phyloP scores from a whole-genome alignment of 345 rosid genomes.

The Limnanthes douglasii region DNA sequence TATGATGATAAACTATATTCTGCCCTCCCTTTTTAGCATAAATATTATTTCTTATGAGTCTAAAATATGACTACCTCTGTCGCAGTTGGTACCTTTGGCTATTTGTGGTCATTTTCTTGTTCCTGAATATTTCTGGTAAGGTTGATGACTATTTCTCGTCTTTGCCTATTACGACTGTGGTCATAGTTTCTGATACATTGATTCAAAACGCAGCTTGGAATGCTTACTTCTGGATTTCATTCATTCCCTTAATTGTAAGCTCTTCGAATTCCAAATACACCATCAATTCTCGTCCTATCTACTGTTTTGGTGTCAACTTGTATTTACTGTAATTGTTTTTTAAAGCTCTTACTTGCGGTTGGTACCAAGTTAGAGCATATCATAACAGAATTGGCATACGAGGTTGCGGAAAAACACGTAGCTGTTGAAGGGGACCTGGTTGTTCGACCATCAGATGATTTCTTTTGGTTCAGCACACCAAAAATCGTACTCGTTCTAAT shows the following conservation, averaged over 20 bases:
- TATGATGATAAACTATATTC: too few relatives aligned
- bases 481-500: conserved; percentile 43
- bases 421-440: conserved; percentile 57
- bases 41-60: too few relatives aligned
- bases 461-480: conserved; percentile 61
- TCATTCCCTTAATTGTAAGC: conserved; percentile 63
- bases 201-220: conserved; percentile 92
- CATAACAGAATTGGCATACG: conserved; percentile 48
- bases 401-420: conserved; percentile 55
- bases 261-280: background rate
- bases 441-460: conserved; percentile 67
- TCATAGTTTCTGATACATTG: too few relatives aligned
- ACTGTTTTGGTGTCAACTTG: background rate
- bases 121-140: conserved; percentile 56
- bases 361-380: conserved; percentile 74
- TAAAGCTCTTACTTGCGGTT: conserved; percentile 59
- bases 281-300: background rate
- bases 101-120: conserved; percentile 59
- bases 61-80: too few relatives aligned
- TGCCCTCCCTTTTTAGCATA: too few relatives aligned
- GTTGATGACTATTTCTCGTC: too few relatives aligned
- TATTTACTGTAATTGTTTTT: background rate
- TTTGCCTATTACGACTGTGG: too few relatives aligned
- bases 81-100: conserved; percentile 96
- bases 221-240: conserved; percentile 60